These are phyloP conservation scores for Remersonia thermophila DNA, from an alignment of 2,329 filamentous ascomycete species.

Conservation along the genomic window DNA sequence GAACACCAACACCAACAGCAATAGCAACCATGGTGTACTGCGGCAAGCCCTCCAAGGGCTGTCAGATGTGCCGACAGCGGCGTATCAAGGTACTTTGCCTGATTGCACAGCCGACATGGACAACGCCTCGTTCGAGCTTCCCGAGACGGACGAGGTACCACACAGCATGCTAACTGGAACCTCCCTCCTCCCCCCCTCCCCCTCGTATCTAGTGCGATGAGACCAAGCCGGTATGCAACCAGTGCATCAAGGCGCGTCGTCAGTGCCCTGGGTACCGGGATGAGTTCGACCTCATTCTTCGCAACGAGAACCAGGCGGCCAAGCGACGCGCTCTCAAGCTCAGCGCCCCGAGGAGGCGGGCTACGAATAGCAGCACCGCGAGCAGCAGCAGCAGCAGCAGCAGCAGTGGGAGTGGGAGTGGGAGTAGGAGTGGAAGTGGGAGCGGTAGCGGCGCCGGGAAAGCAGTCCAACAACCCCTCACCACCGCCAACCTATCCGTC, in stretches of 20 bases:
- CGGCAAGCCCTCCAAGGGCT: conserved; percentile 55
- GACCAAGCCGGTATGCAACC: conserved; percentile 51
- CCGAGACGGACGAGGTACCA: background rate
- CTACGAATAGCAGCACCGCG: background rate
- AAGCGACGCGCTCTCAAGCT: conserved; percentile 48
- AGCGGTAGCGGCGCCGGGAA: too few relatives aligned
- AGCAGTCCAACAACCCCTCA: too few relatives aligned
- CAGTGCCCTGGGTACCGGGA: conserved; percentile 57
- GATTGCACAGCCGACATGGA: too few relatives aligned
- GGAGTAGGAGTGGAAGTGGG: conserved; percentile 29
- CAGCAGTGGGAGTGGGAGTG: conserved; percentile 15
- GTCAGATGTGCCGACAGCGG: conserved; percentile 61
- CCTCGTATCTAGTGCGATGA: conserved; percentile 46
- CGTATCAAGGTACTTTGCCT: conserved; percentile 69
- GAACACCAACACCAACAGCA: too few relatives aligned
- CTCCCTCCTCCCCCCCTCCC: conserved; percentile 11
- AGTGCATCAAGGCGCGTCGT: conserved; percentile 51
- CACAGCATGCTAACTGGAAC: too few relatives aligned
- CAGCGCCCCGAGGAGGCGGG: conserved; percentile 16
- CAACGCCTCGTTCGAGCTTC: conserved; percentile 15
- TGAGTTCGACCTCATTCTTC: conserved; percentile 60
- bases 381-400: conserved; percentile 12
- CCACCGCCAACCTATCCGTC: conserved; percentile 20
- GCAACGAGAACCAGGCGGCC: conserved; percentile 59
- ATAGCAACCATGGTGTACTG: conserved; percentile 53